A percentile compares a stretch with the other conserved stretches of the same genome.
Conservation (phyloP, 192 early-diverging fungal genomes). For the Podila clonocystis region DNA sequence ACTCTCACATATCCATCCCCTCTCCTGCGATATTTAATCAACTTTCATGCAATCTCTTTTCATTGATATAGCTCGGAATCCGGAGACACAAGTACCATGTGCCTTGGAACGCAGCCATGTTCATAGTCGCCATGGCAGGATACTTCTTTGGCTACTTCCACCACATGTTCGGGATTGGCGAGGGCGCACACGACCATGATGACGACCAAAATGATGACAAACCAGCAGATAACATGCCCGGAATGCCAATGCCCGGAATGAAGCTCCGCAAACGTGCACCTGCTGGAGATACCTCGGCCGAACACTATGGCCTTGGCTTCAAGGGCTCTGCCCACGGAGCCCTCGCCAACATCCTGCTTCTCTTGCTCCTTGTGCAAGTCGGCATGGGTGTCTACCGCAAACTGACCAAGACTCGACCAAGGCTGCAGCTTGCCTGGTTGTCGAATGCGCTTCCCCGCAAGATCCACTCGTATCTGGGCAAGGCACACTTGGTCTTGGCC, state of each 20-base stretch:
- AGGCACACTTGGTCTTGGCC: slow-evolving; percentile 25
- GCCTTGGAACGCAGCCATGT: slow-evolving; percentile 18
- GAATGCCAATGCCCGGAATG: slow-evolving; percentile 15
- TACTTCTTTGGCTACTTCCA: slow-evolving; percentile 48
- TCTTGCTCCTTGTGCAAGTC: slow-evolving; percentile 40
- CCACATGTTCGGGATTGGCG: slow-evolving; percentile 35
- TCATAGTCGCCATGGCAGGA: slow-evolving; percentile 29
- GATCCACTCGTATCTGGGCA: slow-evolving; percentile 46
- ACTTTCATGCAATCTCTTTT: not conserved
- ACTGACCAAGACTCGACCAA: slow-evolving; percentile 21
- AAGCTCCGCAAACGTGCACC: slow-evolving; percentile 5
- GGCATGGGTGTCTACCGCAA: slow-evolving; percentile 48
- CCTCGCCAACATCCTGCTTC: slow-evolving; percentile 30
- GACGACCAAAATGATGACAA: not conserved
- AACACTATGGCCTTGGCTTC: slow-evolving; percentile 38
- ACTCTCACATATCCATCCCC: not conserved
- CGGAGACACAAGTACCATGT: slow-evolving; percentile 41
- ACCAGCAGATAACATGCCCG: slow-evolving; percentile 18
- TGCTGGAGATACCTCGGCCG: slow-evolving; percentile 34
- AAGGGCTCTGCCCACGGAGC: slow-evolving; percentile 38
- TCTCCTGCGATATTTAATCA: not conserved
- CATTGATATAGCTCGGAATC: slow-evolving; percentile 41
- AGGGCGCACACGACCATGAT: slow-evolving; percentile 9
- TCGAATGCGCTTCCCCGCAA: slow-evolving; percentile 9
- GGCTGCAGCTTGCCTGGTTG: slow-evolving; percentile 24